phyloP scores from a whole-genome alignment of 352 stramenopile species.

The Thraustochytrium sp. region DNA sequence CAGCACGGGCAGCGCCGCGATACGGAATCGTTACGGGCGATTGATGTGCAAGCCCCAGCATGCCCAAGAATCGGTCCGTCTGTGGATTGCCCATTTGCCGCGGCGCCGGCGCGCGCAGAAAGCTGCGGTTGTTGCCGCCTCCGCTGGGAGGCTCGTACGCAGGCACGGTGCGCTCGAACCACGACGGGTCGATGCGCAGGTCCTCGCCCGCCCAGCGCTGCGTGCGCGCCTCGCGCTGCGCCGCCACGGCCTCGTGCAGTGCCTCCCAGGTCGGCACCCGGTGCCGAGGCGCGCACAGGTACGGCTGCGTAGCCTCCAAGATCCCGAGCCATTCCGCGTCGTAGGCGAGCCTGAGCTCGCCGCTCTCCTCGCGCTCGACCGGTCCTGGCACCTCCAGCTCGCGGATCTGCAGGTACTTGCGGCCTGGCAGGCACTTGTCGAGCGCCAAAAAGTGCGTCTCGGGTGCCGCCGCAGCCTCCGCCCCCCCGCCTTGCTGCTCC shows the following conservation, averaged over 20 bases:
- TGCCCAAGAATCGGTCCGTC: constrained; percentile 82
- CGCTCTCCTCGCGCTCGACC: constrained; percentile 14
- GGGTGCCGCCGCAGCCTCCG: background rate
- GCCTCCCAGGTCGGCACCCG: constrained; percentile 63
- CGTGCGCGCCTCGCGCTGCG: constrained; percentile 52
- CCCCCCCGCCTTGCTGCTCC: background rate
- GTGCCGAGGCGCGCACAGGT: constrained; percentile 64
- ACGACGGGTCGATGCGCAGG: constrained; percentile 64
- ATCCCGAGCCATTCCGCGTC: constrained; percentile 90
- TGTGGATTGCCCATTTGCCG: constrained; percentile 79
- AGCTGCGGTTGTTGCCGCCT: constrained; percentile 7
- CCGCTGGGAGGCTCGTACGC: constrained; percentile 50
- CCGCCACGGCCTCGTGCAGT: background rate
- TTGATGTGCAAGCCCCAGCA: constrained; percentile 85
- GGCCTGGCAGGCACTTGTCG: constrained; percentile 95
- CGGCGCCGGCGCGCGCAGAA: background rate
- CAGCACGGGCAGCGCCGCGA: background rate
- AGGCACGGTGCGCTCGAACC: constrained; percentile 70
- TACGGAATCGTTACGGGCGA: constrained; percentile 80
- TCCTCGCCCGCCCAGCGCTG: constrained; percentile 55
- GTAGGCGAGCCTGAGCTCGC: constrained; percentile 70
- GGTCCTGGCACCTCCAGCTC: constrained; percentile 60
- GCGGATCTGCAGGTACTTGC: constrained; percentile 89
- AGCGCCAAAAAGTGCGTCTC: constrained; percentile 91
- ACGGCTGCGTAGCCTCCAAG: constrained; percentile 79